phyloP scores from a whole-genome alignment of 2,329 filamentous ascomycete genomes.

The Claviceps monticola region DNA sequence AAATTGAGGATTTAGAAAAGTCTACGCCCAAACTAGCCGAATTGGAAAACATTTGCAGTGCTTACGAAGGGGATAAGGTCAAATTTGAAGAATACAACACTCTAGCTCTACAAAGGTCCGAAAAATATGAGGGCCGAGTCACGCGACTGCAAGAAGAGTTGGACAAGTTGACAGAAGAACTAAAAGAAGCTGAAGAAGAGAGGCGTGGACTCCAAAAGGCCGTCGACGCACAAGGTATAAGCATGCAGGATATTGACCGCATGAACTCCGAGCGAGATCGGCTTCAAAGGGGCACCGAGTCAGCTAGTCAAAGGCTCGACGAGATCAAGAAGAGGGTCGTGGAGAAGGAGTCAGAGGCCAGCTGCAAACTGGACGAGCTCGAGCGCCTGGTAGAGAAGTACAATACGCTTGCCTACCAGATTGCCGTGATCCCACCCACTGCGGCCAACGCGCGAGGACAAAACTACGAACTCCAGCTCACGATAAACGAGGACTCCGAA shows the following conservation, averaged over 20 bases:
- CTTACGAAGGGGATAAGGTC: conserved; percentile 83
- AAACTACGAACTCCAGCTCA: conserved; percentile 73
- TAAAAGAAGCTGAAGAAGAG: conserved; percentile 72
- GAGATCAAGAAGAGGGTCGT: conserved; percentile 71
- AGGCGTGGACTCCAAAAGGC: conserved; percentile 64
- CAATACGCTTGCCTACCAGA: conserved; percentile 90
- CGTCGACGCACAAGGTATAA: conserved; percentile 87
- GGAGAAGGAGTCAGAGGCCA: conserved; percentile 81
- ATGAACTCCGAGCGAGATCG: conserved; percentile 94
- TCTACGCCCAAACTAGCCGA: conserved; percentile 70
- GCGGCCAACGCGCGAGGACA: conserved; percentile 74
- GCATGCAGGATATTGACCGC: conserved; percentile 95
- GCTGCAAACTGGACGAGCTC: conserved; percentile 77
- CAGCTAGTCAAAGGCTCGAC: conserved; percentile 60
- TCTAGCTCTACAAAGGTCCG: conserved; percentile 67
- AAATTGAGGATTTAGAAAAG: conserved; percentile 83
- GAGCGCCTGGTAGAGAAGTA: conserved; percentile 81
- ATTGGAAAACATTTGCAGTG: conserved; percentile 79
- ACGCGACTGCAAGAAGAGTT: conserved; percentile 78
- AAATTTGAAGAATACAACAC: conserved; percentile 96
- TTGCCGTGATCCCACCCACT: conserved; percentile 72
- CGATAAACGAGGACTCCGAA: conserved; percentile 64
- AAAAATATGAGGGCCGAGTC: conserved; percentile 75
- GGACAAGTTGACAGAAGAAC: conserved; percentile 59
- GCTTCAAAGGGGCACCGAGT: conserved; percentile 76